Evolutionary conservation across 1,139 yeast genomes (phyloP), one percentile per base, ranked within the genome.

Genomic region (Nakaseomyces sp.): DNA sequence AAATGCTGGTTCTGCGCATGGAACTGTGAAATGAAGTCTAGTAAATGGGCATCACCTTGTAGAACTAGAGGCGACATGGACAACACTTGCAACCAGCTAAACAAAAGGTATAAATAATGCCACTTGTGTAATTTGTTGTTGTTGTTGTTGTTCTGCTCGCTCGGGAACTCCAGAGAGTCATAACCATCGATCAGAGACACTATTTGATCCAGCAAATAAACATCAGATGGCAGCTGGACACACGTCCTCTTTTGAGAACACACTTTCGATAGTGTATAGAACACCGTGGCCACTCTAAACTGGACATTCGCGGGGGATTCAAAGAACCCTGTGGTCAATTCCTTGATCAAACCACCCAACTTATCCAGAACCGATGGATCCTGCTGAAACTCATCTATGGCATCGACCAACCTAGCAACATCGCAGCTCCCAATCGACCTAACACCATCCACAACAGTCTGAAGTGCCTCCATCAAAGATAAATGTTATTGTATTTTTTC

Each of bases 251-350:
- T 32, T 7, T 18, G 24, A 2, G 22, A 18, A 7, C 36, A 32
- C 15, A 32, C 36, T 12, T 32, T 32, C 8, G 36, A 32, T 24
- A 32, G 12, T 3, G 22, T 32, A 32, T 32, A 32, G 36, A 32
- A 32, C n/a, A 32, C 36, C 13, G 24, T 32, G 10, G 36, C 22
- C 6, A 18, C 17, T 5, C 15, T 7, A 5, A 32, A 10, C 12
- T 32, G 22, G 5, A 5, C n/a, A 1, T 32, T 24, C 4, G 10
- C n/a, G n/a, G 13, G 7, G 24, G 18, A 8, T 8, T 32, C 18
- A 18, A 32, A 32, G 36, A 32, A 32, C 12, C 24, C 24, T 5
- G 36, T 5, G 13, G 24, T 17, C 24, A 5, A 10, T 9, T 4
- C 5, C 36, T 18, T 32, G 24, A 32, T 18, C 4, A 32, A 13